A percentile compares a stretch with the other conserved stretches of the same genome.
Evolutionary conservation across 2,329 filamentous ascomycete species (phyloP).

Genomic region (Dactylellina haptotyla): DNA sequence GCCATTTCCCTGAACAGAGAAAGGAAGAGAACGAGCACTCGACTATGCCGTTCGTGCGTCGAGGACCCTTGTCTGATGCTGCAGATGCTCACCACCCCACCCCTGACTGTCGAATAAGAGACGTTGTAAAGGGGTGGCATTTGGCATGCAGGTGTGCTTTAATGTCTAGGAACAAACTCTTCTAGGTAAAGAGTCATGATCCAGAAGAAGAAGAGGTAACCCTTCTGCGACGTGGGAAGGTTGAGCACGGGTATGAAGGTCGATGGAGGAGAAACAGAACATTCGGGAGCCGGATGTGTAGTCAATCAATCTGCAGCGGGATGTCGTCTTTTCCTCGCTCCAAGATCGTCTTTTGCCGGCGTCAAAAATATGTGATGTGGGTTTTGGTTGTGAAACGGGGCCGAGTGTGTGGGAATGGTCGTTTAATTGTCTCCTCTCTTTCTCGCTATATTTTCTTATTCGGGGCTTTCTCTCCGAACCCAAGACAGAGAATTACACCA

Average conservation of each 20-base stretch:
- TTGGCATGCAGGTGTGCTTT: slow-evolving; percentile 15
- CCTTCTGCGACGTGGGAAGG: background rate
- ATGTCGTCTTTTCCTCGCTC: slow-evolving; percentile 3
- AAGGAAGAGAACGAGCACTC: slow-evolving; percentile 24
- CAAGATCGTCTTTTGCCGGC: slow-evolving; percentile 17
- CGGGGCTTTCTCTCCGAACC: slow-evolving; percentile 52
- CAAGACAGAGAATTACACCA: no score
- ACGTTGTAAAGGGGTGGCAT: slow-evolving; percentile 29
- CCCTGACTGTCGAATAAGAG: slow-evolving; percentile 41
- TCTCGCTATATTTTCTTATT: slow-evolving; percentile 54
- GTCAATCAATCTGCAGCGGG: background rate
- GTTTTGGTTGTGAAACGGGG: slow-evolving; percentile 32
- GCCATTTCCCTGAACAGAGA: background rate
- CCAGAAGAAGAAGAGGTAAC: background rate
- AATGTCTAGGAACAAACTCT: background rate
- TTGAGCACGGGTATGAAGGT: background rate
- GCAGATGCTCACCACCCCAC: slow-evolving; percentile 51
- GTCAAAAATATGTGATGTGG: background rate
- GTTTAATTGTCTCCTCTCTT: slow-evolving; percentile 48
- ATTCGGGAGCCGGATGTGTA: no score
- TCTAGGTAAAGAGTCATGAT: background rate
- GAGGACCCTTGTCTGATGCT: slow-evolving; percentile 39
- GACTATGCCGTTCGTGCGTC: slow-evolving; percentile 45
- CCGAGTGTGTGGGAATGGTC: background rate
- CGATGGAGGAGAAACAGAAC: background rate